A percentile compares a stretch with the other conserved stretches of the same genome.
Conservation (phyloP, 2,329 filamentous ascomycete species). For the Myriosclerotinia curreyana region DNA sequence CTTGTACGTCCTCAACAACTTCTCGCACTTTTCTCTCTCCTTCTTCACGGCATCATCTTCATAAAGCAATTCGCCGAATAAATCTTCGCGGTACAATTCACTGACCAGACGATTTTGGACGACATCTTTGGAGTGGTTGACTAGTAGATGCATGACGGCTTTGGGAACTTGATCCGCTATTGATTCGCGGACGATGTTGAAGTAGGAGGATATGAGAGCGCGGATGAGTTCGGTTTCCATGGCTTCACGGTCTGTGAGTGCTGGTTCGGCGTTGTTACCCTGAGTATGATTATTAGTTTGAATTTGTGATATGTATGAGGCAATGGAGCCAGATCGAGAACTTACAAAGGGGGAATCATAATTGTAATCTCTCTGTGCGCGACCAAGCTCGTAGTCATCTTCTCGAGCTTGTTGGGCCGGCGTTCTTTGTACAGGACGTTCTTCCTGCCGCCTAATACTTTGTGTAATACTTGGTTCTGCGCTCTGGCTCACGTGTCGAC, state of each 20-base stretch:
- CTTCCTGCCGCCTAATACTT: slow-evolving; percentile 71
- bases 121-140: slow-evolving; percentile 97
- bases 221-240: slow-evolving; percentile 98
- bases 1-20: slow-evolving; percentile 88
- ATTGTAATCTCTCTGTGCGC: slow-evolving; percentile 42
- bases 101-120: slow-evolving; percentile 96
- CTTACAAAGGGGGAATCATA: slow-evolving; percentile 48
- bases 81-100: slow-evolving; percentile 85
- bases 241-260: slow-evolving; percentile 89
- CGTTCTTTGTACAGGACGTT: slow-evolving; percentile 43
- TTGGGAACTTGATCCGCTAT: slow-evolving; percentile 98
- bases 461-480: slow-evolving; percentile 79
- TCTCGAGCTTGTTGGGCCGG: slow-evolving; percentile 51
- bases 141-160: slow-evolving; percentile 96
- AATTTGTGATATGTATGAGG: background rate
- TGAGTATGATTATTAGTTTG: slow-evolving; percentile 36
- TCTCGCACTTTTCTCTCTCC: slow-evolving; percentile 98
- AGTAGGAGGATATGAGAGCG: slow-evolving; percentile 95
- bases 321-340: slow-evolving; percentile 27
- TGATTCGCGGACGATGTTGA: slow-evolving; percentile 98
- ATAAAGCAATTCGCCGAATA: slow-evolving; percentile 92
- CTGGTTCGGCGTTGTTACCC: slow-evolving; percentile 69
- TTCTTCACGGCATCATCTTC: slow-evolving; percentile 97
- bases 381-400: slow-evolving; percentile 39
- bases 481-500: slow-evolving; percentile 73